These are phyloP conservation scores for Rosa rugosa DNA, from an alignment of 306 rosid genomes.

Conservation along the genomic window DNA sequence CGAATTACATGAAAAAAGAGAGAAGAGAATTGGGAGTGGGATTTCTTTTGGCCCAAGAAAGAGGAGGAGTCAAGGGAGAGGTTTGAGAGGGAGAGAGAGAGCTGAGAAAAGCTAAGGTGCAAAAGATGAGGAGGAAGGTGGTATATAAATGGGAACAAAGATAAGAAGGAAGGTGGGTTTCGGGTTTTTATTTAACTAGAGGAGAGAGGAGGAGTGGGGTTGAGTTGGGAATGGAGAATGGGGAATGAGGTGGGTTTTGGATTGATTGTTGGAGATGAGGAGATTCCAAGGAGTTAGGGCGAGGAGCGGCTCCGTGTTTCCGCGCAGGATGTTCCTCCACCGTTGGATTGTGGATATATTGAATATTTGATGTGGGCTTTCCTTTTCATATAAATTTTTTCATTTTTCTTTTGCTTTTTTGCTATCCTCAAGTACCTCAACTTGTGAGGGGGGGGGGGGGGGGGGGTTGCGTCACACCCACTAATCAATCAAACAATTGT, in stretches of 20 bases:
- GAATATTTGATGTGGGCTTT: neutral
- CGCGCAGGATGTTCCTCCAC: conserved; percentile 89
- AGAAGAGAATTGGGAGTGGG: neutral
- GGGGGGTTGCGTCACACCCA: neutral
- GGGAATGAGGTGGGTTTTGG: neutral
- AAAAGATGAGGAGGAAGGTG: conserved; percentile 2
- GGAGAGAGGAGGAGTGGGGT: conserved; percentile 12
- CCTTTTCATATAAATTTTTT: neutral
- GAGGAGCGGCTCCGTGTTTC: conserved; percentile 99
- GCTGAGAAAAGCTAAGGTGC: neutral
- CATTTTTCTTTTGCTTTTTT: neutral
- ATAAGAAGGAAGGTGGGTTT: neutral
- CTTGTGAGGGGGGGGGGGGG: neutral
- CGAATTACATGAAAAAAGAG: conserved; percentile 38
- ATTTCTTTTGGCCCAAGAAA: conserved; percentile 35
- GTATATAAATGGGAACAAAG: conserved; percentile 13
- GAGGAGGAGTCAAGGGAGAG: neutral
- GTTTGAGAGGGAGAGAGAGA: neutral
- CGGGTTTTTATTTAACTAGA: neutral
- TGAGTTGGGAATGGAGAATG: neutral
- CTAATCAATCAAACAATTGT: neutral
- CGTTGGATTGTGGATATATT: conserved; percentile 61
- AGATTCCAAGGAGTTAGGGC: conserved; percentile 85
- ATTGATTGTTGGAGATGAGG: conserved; percentile 20
- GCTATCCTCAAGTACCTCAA: neutral